Conservation (phyloP, 306 rosid species). For the Dryas drummondii region DNA sequence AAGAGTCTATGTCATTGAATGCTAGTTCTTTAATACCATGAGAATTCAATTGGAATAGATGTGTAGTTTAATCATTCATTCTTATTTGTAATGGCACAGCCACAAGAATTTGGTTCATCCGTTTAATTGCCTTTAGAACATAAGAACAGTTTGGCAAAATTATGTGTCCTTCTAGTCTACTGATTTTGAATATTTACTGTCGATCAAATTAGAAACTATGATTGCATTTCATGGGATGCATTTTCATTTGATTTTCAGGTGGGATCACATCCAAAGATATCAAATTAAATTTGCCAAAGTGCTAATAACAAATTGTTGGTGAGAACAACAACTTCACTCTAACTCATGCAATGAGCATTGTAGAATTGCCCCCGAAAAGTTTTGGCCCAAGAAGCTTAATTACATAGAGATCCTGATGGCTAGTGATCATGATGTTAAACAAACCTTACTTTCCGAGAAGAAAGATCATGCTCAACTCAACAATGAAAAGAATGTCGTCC, state of each 20-base stretch:
- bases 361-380: too few species aligned
- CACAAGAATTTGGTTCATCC: too few species aligned
- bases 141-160: too few species aligned
- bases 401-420: constrained; percentile 39
- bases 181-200: too few species aligned
- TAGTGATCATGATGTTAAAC: constrained; percentile 40
- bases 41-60: neutral
- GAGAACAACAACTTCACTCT: too few species aligned
- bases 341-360: too few species aligned
- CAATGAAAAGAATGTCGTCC: constrained; percentile 43
- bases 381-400: too few species aligned
- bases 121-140: too few species aligned
- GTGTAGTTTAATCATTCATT: neutral
- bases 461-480: constrained; percentile 32
- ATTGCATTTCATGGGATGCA: neutral
- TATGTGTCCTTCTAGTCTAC: too few species aligned
- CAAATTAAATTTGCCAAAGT: neutral
- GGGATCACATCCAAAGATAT: neutral
- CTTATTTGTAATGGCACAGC: too few species aligned
- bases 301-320: neutral
- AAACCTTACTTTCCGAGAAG: constrained; percentile 48
- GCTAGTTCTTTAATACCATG: neutral
- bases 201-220: too few species aligned
- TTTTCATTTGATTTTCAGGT: neutral
- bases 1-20: too few species aligned